Percentiles rank a stretch among this genome's conserved stretches.
Evolutionary conservation across 768 basidiomycete genomes (phyloP).

Genomic region (Lentinus brumalis): DNA sequence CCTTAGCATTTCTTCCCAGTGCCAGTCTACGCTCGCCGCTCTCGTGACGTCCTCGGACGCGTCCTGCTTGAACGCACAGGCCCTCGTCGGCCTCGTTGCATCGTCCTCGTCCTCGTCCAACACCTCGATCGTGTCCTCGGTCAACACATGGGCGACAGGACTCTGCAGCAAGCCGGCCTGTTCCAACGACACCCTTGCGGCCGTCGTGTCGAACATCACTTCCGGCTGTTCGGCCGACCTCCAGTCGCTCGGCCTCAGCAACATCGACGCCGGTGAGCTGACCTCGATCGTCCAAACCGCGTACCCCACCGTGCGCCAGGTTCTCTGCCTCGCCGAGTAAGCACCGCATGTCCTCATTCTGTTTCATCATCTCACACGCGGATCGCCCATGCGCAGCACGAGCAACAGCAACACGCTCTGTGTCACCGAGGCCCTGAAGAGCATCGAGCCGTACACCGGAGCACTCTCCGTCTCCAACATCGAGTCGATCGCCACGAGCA

Average conservation of each 20-base stretch:
- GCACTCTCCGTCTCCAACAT: conserved; percentile 28
- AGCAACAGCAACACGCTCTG: conserved; percentile 49
- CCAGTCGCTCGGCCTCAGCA: conserved; percentile 21
- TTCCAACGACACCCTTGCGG: conserved; percentile 58
- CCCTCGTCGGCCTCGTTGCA: conserved; percentile 44
- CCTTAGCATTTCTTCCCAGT: conserved; percentile 47
- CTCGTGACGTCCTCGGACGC: conserved; percentile 47
- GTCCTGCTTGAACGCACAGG: conserved; percentile 50
- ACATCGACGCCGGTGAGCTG: conserved; percentile 19
- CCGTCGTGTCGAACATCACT: conserved; percentile 55
- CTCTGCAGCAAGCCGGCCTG: conserved; percentile 56
- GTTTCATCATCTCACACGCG: neutral
- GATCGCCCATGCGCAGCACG: conserved; percentile 29
- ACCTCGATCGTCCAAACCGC: conserved; percentile 44
- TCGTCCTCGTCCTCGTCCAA: conserved; percentile 37
- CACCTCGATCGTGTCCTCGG: conserved; percentile 45
- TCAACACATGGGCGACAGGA: conserved; percentile 63
- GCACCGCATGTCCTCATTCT: conserved; percentile 26
- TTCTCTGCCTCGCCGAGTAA: conserved; percentile 68
- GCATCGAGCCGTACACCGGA: conserved; percentile 45
- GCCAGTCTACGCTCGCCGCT: conserved; percentile 46
- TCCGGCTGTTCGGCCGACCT: conserved; percentile 51
- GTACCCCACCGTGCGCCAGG: conserved; percentile 59
- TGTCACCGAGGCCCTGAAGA: conserved; percentile 55
- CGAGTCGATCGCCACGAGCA: conserved; percentile 14